Evolutionary conservation across 1,139 yeast species (phyloP).

Genomic region (Candida sojae): DNA sequence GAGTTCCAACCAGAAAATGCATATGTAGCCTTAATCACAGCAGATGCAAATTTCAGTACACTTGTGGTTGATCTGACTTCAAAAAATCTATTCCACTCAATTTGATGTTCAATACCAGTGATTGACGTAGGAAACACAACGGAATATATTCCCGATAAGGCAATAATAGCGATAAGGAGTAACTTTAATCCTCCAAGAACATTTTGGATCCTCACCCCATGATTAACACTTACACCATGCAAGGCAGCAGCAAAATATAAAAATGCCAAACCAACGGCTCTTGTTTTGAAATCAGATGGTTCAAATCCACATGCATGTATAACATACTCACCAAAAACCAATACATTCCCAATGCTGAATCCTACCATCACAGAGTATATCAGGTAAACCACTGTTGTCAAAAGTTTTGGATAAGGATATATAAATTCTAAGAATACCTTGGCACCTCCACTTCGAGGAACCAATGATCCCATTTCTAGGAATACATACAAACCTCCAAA

Average conservation of each 20-base stretch:
- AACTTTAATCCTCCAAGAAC: conserved; percentile 56
- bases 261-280: conserved; percentile 46
- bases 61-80: conserved; percentile 30
- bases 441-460: conserved; percentile 75
- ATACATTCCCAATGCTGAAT: conserved; percentile 61
- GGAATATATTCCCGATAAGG: conserved; percentile 52
- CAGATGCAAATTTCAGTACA: conserved; percentile 52
- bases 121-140: conserved; percentile 41
- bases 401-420: conserved; percentile 57
- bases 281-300: conserved; percentile 37
- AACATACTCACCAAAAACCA: conserved; percentile 71
- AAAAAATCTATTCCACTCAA: conserved; percentile 36
- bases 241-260: conserved; percentile 45
- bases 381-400: conserved; percentile 61
- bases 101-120: conserved; percentile 42
- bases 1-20: conserved; percentile 68
- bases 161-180: conserved; percentile 47
- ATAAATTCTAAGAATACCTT: conserved; percentile 70
- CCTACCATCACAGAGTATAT: conserved; percentile 63
- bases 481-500: conserved; percentile 69
- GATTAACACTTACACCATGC: conserved; percentile 56
- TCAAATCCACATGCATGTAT: conserved; percentile 49
- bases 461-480: conserved; percentile 66
- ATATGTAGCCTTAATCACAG: conserved; percentile 59
- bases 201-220: conserved; percentile 58